Evolutionary conservation across 2,329 filamentous ascomycete species (phyloP).

Genomic region (Monilinia aucupariae): DNA sequence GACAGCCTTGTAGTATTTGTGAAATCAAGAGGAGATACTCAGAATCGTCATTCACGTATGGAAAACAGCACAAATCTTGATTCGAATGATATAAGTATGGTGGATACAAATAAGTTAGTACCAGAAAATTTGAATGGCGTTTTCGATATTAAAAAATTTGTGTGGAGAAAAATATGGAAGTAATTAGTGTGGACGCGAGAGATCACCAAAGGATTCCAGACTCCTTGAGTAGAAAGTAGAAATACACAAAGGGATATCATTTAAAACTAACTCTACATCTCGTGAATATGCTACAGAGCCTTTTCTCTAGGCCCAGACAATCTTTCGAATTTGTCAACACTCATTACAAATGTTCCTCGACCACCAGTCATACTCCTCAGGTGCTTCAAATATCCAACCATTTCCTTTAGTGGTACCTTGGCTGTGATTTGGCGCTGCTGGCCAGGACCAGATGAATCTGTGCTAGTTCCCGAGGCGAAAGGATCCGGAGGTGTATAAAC

Average conservation of each 20-base stretch:
- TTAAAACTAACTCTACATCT: neutral
- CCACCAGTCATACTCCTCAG: slow-evolving; percentile 84
- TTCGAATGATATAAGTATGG: neutral
- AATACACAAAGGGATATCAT: neutral
- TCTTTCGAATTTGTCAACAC: slow-evolving; percentile 64
- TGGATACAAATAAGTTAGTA: neutral
- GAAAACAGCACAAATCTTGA: neutral
- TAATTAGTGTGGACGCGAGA: no score
- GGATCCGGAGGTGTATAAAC: slow-evolving; percentile 89
- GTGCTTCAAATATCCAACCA: slow-evolving; percentile 91
- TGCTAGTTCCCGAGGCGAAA: slow-evolving; percentile 51
- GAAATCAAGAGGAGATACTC: neutral
- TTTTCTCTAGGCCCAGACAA: slow-evolving; percentile 53
- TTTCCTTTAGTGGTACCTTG: slow-evolving; percentile 88
- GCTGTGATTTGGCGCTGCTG: slow-evolving; percentile 66
- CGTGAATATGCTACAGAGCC: slow-evolving; percentile 23
- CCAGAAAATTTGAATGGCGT: neutral
- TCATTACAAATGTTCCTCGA: slow-evolving; percentile 72
- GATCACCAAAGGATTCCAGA: neutral
- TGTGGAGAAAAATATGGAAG: neutral
- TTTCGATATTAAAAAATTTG: neutral
- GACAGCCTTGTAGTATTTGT: neutral
- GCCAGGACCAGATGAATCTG: slow-evolving; percentile 43
- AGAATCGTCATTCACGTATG: neutral
- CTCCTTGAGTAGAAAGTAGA: neutral